Percentiles rank a stretch among this genome's conserved stretches.
phyloP scores from a whole-genome alignment of 2,329 filamentous ascomycete species.

The Diplodia mutila region DNA sequence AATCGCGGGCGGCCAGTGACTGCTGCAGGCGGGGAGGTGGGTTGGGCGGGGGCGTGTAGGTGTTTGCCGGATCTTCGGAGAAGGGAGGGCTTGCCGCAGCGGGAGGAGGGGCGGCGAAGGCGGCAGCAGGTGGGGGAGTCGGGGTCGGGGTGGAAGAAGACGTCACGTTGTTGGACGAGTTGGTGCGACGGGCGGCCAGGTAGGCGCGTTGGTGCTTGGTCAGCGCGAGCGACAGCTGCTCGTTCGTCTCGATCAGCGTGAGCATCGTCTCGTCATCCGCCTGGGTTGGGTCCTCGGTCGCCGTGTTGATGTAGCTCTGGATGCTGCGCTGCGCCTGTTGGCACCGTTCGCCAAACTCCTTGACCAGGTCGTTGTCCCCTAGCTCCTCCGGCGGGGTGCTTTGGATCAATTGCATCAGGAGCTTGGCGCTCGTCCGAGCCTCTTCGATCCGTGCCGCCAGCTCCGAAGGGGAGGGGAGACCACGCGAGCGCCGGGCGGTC shows the following conservation, averaged over 20 bases:
- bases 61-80: neutral
- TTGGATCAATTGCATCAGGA: conserved; percentile 89
- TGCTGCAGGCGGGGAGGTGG: conserved; percentile 11
- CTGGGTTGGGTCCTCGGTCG: conserved; percentile 63
- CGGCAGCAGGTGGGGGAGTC: conserved; percentile 11
- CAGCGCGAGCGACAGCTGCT: conserved; percentile 80
- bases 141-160: conserved; percentile 20
- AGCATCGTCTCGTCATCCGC: conserved; percentile 95
- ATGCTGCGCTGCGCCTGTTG: conserved; percentile 78
- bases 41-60: conserved; percentile 6
- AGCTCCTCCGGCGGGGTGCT: conserved; percentile 79
- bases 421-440: conserved; percentile 84
- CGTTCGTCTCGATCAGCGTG: conserved; percentile 90
- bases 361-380: conserved; percentile 81
- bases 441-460: conserved; percentile 85
- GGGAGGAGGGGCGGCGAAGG: neutral
- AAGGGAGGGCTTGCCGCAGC: neutral
- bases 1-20: neutral
- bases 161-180: conserved; percentile 24
- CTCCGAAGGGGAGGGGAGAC: conserved; percentile 70
- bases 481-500: conserved; percentile 23
- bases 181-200: conserved; percentile 58
- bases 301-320: conserved; percentile 79
- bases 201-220: conserved; percentile 84
- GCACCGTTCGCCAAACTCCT: conserved; percentile 89